Evolutionary conservation across 2,329 filamentous ascomycete genomes (phyloP).

Genomic region (Scorias spongiosa): DNA sequence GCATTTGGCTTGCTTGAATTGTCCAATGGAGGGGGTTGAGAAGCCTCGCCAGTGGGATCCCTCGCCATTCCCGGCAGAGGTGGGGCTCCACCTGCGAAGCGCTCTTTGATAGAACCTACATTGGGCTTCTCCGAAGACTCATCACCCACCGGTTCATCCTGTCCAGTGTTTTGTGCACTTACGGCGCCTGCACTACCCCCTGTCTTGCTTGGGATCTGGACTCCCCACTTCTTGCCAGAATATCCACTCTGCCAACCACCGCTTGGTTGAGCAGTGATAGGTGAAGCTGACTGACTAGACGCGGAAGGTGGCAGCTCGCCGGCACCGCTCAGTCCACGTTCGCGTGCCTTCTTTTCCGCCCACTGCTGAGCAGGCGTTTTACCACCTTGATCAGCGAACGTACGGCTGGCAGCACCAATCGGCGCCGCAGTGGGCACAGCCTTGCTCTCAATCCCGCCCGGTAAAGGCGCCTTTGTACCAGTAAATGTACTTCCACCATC

Average conservation of each 20-base stretch:
- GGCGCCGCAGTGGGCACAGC: slow-evolving; percentile 41
- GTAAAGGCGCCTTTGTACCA: slow-evolving; percentile 79
- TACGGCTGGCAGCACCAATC: slow-evolving; percentile 70
- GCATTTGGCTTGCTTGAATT: slow-evolving; percentile 53
- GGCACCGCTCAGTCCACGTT: slow-evolving; percentile 40
- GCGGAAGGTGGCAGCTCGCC: slow-evolving; percentile 12
- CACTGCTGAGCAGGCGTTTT: slow-evolving; percentile 95
- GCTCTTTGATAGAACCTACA: slow-evolving; percentile 62
- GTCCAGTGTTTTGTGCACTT: slow-evolving; percentile 50
- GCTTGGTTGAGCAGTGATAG: slow-evolving; percentile 53
- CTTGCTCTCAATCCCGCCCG: slow-evolving; percentile 50
- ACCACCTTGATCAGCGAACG: slow-evolving; percentile 85
- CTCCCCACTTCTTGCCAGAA: slow-evolving; percentile 73
- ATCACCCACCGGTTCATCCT: slow-evolving; percentile 30
- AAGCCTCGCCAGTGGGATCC: slow-evolving; percentile 24
- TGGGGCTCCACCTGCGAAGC: slow-evolving; percentile 56
- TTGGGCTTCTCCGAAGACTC: slow-evolving; percentile 36
- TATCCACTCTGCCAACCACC: slow-evolving; percentile 91
- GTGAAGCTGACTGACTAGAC: slow-evolving; percentile 22
- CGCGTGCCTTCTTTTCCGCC: slow-evolving; percentile 90
- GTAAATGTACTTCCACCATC: slow-evolving; percentile 55
- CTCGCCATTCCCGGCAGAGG: slow-evolving; percentile 39
- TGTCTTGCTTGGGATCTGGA: slow-evolving; percentile 61
- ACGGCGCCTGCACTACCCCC: slow-evolving; percentile 41
- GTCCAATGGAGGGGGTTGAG: slow-evolving; percentile 48